phyloP scores from a whole-genome alignment of 495 filamentous ascomycete species.

The Talaromyces trachyspermus region DNA sequence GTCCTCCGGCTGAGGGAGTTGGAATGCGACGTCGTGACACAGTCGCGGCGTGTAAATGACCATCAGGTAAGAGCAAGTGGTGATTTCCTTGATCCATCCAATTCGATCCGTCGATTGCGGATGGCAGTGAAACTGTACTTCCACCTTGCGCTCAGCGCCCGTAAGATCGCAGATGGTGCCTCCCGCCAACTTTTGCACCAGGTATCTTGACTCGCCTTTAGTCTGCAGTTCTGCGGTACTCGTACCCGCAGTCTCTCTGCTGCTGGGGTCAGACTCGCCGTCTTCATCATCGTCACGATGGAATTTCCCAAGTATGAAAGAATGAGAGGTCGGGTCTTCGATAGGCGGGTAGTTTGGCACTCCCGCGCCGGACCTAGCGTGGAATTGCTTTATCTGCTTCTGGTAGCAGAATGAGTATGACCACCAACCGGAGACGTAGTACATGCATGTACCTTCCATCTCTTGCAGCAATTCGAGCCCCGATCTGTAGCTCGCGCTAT shows the following conservation, averaged over 20 bases:
- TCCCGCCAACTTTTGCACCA: slow-evolving; percentile 81
- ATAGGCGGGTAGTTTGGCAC: slow-evolving; percentile 62
- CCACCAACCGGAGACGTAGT: slow-evolving; percentile 93
- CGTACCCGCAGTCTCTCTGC: slow-evolving; percentile 23
- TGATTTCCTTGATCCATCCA: slow-evolving; percentile 89
- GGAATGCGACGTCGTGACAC: slow-evolving; percentile 87
- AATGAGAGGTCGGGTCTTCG: slow-evolving; percentile 67
- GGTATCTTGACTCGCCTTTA: slow-evolving; percentile 77
- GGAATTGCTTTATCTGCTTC: slow-evolving; percentile 82
- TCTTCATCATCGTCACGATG: slow-evolving; percentile 18
- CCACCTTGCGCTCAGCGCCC: slow-evolving; percentile 72
- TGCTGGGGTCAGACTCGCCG: slow-evolving; percentile 21
- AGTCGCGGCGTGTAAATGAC: slow-evolving; percentile 87
- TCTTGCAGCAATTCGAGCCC: slow-evolving; percentile 87
- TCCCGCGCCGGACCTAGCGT: slow-evolving; percentile 64
- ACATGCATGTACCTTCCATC: slow-evolving; percentile 82
- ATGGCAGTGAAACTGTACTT: slow-evolving; percentile 91
- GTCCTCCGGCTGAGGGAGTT: slow-evolving; percentile 73
- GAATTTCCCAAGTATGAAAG: slow-evolving; percentile 71
- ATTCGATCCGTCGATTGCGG: slow-evolving; percentile 77
- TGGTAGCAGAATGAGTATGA: slow-evolving; percentile 94
- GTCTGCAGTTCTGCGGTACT: slow-evolving; percentile 60
- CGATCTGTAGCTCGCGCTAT: slow-evolving; percentile 73
- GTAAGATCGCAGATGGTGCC: slow-evolving; percentile 91
- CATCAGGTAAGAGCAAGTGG: slow-evolving; percentile 92